Evolutionary conservation across 2,329 filamentous ascomycete genomes (phyloP).

Genomic region (Trichophyton mentagrophytes): DNA sequence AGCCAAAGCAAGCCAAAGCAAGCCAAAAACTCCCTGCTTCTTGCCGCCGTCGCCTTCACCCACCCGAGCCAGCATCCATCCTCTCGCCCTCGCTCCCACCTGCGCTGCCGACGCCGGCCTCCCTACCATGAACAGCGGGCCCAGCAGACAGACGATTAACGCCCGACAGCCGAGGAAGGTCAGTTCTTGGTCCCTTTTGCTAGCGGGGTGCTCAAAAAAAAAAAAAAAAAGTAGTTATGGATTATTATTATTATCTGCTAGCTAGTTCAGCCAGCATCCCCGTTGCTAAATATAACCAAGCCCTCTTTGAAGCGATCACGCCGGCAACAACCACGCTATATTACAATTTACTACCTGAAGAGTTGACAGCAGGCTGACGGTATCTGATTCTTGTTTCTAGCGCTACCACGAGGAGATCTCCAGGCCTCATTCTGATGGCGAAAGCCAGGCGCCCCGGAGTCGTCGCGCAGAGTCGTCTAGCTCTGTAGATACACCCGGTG

Average conservation of each 20-base stretch:
- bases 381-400: slow-evolving; percentile 15
- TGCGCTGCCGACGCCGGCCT: not conserved
- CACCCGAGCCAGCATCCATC: not conserved
- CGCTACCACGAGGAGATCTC: slow-evolving; percentile 28
- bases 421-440: slow-evolving; percentile 17
- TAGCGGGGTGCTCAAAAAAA: not conserved
- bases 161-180: slow-evolving; percentile 29
- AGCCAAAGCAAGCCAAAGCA: no score
- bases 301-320: not conserved
- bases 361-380: slow-evolving; percentile 10
- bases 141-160: slow-evolving; percentile 26
- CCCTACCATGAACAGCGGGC: slow-evolving; percentile 25
- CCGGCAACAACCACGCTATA: not conserved
- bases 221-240: no score
- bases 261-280: no score
- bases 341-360: slow-evolving; percentile 6
- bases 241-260: not conserved
- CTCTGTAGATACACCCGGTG: not conserved
- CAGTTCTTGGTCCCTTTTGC: slow-evolving; percentile 1
- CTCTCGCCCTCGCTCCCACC: not conserved
- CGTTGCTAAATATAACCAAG: not conserved
- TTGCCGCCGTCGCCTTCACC: not conserved
- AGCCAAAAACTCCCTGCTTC: no score
- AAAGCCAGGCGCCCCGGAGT: slow-evolving; percentile 18
- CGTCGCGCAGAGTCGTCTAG: slow-evolving; percentile 7